Conservation (phyloP, 495 filamentous ascomycete species). For the Geoglossum glabrum region DNA sequence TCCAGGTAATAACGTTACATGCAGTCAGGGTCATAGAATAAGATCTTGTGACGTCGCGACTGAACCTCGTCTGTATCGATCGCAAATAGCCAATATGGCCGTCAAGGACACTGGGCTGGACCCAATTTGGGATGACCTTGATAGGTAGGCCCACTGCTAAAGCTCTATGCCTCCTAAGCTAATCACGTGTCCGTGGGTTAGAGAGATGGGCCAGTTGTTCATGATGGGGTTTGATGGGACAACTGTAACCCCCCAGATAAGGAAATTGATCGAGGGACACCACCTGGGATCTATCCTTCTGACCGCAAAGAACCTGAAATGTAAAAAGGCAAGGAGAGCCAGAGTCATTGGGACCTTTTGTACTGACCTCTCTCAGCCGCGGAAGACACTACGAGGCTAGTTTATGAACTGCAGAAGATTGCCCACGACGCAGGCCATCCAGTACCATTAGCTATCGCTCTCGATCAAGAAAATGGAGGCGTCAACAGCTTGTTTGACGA, state of each 20-base stretch:
- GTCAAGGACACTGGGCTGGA: slow-evolving; percentile 30
- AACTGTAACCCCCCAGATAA: slow-evolving; percentile 67
- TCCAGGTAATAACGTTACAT: background rate
- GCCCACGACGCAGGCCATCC: slow-evolving; percentile 72
- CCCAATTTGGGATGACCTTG: slow-evolving; percentile 50
- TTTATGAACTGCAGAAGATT: slow-evolving; percentile 71
- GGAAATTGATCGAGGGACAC: slow-evolving; percentile 64
- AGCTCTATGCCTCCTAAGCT: background rate
- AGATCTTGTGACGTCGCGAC: background rate
- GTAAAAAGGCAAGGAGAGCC: slow-evolving; percentile 21
- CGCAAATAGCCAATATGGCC: background rate
- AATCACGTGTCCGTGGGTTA: slow-evolving; percentile 14
- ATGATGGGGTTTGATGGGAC: slow-evolving; percentile 95
- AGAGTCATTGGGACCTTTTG: background rate
- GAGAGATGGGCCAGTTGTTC: slow-evolving; percentile 70
- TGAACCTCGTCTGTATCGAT: background rate
- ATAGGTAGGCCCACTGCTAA: slow-evolving; percentile 15
- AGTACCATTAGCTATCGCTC: slow-evolving; percentile 60
- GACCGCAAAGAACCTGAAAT: slow-evolving; percentile 82
- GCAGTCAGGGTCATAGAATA: background rate
- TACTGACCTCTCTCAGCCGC: slow-evolving; percentile 34
- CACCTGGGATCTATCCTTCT: slow-evolving; percentile 68
- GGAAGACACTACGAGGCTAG: slow-evolving; percentile 59
- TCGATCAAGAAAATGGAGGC: slow-evolving; percentile 89
- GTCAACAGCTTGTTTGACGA: slow-evolving; percentile 89